phyloP scores from a whole-genome alignment of 805 yeast species.

The Cyberlindnera sargentensis region DNA sequence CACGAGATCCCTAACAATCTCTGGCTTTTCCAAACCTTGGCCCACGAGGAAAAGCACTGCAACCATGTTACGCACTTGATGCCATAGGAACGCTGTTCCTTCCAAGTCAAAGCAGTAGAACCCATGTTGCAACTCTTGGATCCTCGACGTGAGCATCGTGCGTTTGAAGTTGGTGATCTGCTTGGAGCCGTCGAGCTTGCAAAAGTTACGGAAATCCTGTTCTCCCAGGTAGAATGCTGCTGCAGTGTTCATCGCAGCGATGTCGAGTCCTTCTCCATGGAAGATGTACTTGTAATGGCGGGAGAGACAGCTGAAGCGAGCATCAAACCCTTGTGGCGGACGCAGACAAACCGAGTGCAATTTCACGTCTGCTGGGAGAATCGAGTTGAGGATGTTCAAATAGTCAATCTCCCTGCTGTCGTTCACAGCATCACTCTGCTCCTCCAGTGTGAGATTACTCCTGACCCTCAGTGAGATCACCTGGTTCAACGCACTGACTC shows the following conservation, averaged over 20 bases:
- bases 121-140: conserved; percentile 33
- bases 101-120: conserved; percentile 65
- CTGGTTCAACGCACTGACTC: conserved; percentile 97
- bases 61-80: conserved; percentile 94
- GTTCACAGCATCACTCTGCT: conserved; percentile 46
- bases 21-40: conserved; percentile 60
- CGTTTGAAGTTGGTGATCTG: conserved; percentile 80
- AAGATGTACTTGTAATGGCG: conserved; percentile 87
- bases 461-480: conserved; percentile 78
- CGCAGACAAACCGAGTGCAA: conserved; percentile 76
- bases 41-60: conserved; percentile 78
- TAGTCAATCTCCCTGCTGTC: conserved; percentile 75
- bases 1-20: conserved; percentile 49
- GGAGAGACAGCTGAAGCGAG: conserved; percentile 81
- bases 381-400: conserved; percentile 62
- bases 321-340: conserved; percentile 81
- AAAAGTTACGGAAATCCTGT: conserved; percentile 90
- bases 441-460: conserved; percentile 55
- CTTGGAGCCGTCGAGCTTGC: conserved; percentile 90
- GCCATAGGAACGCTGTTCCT: conserved; percentile 95
- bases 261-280: conserved; percentile 44
- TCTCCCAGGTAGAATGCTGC: conserved; percentile 58
- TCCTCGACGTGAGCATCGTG: conserved; percentile 46
- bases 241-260: conserved; percentile 63
- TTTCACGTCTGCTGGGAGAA: conserved; percentile 75